Base-by-base conservation (phyloP, 2,329 filamentous ascomycete genomes). In the Dactylellina parvicollis region DNA sequence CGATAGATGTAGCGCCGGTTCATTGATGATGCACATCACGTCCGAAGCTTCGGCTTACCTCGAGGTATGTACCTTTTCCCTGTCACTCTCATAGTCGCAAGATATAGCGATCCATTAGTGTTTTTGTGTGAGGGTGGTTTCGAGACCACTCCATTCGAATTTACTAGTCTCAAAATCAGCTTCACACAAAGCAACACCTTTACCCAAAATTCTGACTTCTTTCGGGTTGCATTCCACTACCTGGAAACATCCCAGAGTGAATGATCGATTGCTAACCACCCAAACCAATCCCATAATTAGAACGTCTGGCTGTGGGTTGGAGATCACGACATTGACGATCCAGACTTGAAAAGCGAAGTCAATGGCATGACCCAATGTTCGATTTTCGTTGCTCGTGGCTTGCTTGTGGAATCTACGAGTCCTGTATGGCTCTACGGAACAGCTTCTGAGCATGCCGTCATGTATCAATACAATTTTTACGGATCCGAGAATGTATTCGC, bases 381-480 rank as follows among this genome's bases (percentile, higher is more conserved):
- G n/a, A n/a, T n/a, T n/a, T n/a, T n/a, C n/a, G n/a, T n/a, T n/a
- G n/a, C n/a, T n/a, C n/a, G n/a, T n/a, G 82, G 81, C 26, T 64
- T 81, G 1, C 75, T 81, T 0, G 75, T 82, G 14, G 80, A 82
- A 62, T 77, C 76, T n/a, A 59, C 40, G 2, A 65, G 75, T 0
- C 75, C 80, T 0, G 77, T 77, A 1, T 82, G 81, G 81, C 59
- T 83, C 3, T 82, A 80, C 57, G 84, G 83, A n/a, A 85, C 83
- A 0, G 80, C 82, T 0, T 83, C 83, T 0, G 85, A 86, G 78
- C 85, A 86, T 79, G 80, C 78, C 3, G 80, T 83, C 2, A 77
- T 85, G 18, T 85, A 84, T 75, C 83, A 87, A 76, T 86, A 86
- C 79, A 81, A 85, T 61, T 78, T 86, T 75, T 76, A 79, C 66